Evolutionary conservation across 441 rosid genomes (phyloP).

Genomic region (Bruguiera hainesii): DNA sequence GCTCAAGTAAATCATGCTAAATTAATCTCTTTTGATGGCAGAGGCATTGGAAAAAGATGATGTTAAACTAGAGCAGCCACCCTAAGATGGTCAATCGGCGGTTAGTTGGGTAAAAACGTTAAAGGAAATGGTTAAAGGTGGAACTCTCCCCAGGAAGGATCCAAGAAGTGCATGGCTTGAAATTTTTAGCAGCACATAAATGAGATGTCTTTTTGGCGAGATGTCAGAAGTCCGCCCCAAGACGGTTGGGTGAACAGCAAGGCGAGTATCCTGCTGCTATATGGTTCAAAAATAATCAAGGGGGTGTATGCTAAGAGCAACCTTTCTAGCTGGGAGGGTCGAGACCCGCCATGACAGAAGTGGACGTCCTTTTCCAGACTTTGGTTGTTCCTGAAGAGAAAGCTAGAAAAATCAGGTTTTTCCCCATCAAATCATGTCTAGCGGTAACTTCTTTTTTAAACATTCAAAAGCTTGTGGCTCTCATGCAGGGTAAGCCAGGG

Average conservation of each 20-base stretch:
- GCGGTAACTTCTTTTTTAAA: conserved; percentile 47
- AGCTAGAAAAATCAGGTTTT: conserved; percentile 10
- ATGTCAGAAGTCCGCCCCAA: conserved; percentile 12
- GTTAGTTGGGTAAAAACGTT: conserved; percentile 20
- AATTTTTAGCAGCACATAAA: conserved; percentile 3
- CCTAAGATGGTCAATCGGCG: conserved; percentile 34
- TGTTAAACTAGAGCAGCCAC: conserved; percentile 37
- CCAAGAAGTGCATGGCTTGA: conserved; percentile 32
- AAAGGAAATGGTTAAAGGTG: conserved; percentile 30
- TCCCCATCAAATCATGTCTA: conserved; percentile 43
- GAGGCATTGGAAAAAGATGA: conserved; percentile 45
- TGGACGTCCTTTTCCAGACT: conserved; percentile 48
- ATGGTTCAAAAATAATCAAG: conserved; percentile 29
- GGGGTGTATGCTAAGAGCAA: conserved; percentile 23
- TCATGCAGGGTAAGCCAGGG: conserved; percentile 35
- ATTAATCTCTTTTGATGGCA: conserved; percentile 32
- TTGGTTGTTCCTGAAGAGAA: conserved; percentile 23
- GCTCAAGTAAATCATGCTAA: conserved; percentile 12
- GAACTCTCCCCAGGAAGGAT: conserved; percentile 29
- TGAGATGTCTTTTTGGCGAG: conserved; percentile 10
- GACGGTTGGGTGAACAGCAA: conserved; percentile 32
- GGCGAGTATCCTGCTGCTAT: conserved; percentile 13
- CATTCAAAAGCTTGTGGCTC: conserved; percentile 40
- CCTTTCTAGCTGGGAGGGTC: conserved; percentile 38
- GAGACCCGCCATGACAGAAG: conserved; percentile 45